These are phyloP conservation scores for Melaleuca quinquenervia DNA, from an alignment of 345 rosid species.

Conservation along the genomic window DNA sequence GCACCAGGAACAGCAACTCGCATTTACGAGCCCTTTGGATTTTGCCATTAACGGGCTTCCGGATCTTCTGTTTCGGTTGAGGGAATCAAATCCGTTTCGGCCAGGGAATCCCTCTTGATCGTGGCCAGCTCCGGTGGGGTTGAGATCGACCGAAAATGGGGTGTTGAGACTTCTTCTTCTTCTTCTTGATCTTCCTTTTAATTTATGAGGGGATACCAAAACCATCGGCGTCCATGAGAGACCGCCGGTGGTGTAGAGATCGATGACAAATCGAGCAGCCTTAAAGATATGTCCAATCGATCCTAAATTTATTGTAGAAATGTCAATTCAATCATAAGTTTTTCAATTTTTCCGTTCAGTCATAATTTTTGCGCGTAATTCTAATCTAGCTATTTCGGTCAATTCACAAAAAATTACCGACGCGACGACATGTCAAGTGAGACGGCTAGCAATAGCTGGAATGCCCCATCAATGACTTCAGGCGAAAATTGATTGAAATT, in stretches of 20 bases:
- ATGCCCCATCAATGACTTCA: no score
- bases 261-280: background rate
- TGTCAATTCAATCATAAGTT: background rate
- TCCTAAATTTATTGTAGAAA: background rate
- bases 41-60: background rate
- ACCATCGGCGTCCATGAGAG: background rate
- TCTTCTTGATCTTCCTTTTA: no score
- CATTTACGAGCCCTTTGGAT: background rate
- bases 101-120: background rate
- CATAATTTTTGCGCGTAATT: background rate
- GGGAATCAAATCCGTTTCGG: background rate
- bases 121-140: background rate
- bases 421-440: accelerated
- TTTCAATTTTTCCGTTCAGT: background rate
- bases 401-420: background rate
- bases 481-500: no score
- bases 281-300: no score
- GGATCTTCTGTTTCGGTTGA: background rate
- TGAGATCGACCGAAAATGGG: background rate
- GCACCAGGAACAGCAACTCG: background rate
- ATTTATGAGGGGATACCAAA: background rate
- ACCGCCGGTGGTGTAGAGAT: background rate
- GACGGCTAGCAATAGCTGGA: no score
- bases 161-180: background rate
- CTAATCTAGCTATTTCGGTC: background rate